Evolutionary conservation across 75 land plant species (phyloP).

Genomic region (Isoetes taiwanensis): DNA sequence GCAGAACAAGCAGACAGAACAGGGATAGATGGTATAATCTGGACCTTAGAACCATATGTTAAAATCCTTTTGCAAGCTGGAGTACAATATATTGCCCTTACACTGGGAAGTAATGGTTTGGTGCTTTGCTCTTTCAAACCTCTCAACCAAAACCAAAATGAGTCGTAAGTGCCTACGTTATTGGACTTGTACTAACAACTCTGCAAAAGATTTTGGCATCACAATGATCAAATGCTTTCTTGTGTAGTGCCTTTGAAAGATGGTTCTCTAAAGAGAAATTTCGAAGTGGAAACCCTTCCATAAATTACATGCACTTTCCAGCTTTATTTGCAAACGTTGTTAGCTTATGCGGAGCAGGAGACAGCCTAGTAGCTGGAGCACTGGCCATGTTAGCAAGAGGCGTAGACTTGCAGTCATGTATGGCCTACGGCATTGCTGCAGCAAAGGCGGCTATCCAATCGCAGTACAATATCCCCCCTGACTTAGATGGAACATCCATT

Average conservation of each 20-base stretch:
- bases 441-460: conserved; percentile 71
- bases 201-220: not conserved
- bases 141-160: no score
- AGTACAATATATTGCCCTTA: conserved; percentile 44
- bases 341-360: conserved; percentile 85
- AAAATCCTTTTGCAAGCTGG: conserved; percentile 50
- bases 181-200: not conserved
- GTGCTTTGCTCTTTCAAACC: conserved; percentile 34
- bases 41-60: conserved; percentile 8
- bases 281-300: not conserved
- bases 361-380: conserved; percentile 82
- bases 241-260: not conserved
- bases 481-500: conserved; percentile 16
- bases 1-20: conserved; percentile 11
- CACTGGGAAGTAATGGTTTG: conserved; percentile 66
- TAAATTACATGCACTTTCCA: conserved; percentile 42
- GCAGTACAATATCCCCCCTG: conserved; percentile 49
- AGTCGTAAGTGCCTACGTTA: no score
- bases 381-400: conserved; percentile 46
- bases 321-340: conserved; percentile 71
- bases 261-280: not conserved
- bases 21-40: conserved; percentile 33
- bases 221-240: not conserved
- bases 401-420: conserved; percentile 36
- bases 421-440: conserved; percentile 63